Percentiles rank a stretch among this genome's conserved stretches.
These are phyloP conservation scores for Pachyrhizus erosus DNA, from an alignment of 306 rosid species.

Conservation along the genomic window DNA sequence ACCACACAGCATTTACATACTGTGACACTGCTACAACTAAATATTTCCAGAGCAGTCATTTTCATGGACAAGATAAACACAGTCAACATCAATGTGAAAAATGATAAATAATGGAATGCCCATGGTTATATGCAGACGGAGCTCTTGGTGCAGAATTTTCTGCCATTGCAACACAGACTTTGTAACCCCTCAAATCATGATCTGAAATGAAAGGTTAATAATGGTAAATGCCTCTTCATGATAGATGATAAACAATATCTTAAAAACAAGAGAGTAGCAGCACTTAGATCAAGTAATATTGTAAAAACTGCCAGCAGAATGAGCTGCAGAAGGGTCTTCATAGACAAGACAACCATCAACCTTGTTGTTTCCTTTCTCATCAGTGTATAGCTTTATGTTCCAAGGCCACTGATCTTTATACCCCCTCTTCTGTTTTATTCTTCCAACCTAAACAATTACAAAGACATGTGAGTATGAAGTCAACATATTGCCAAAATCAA, in stretches of 20 bases:
- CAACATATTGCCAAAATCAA: not conserved
- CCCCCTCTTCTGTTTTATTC: constrained; percentile 98
- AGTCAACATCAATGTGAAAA: not conserved
- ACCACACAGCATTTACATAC: not conserved
- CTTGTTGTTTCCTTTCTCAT: constrained; percentile 89
- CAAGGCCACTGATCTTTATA: constrained; percentile 99
- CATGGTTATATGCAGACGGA: constrained; percentile 66
- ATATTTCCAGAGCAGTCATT: constrained; percentile 9
- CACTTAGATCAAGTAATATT: constrained; percentile 62
- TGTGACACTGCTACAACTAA: not conserved
- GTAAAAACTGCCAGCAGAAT: constrained; percentile 91
- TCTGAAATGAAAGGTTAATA: constrained; percentile 55
- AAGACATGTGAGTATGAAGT: not conserved
- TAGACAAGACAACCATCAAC: constrained; percentile 92
- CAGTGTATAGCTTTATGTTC: constrained; percentile 91
- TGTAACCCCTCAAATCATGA: constrained; percentile 84
- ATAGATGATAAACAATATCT: not conserved
- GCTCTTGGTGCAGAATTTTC: constrained; percentile 93
- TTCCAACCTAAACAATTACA: constrained; percentile 74
- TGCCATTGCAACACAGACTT: constrained; percentile 89
- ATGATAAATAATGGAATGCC: constrained; percentile 55
- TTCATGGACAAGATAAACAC: not conserved
- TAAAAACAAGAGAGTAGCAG: not conserved
- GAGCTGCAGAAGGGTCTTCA: constrained; percentile 98
- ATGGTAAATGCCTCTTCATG: constrained; percentile 24